Evolutionary conservation across 495 filamentous ascomycete species (phyloP).

Genomic region (Xylaria acuta): DNA sequence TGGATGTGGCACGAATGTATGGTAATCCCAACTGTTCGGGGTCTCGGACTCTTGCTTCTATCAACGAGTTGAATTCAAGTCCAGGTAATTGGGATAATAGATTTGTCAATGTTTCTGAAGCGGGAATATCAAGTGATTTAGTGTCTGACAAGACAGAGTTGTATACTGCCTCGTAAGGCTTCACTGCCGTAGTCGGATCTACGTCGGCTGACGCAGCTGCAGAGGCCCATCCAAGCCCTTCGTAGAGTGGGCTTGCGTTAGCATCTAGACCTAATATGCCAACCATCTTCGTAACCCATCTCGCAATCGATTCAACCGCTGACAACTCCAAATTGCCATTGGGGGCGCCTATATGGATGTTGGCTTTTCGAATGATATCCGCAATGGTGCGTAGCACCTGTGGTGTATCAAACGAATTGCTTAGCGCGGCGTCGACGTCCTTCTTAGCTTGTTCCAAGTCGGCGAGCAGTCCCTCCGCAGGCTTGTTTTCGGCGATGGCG

Average conservation of each 20-base stretch:
- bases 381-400: conserved; percentile 75
- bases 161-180: conserved; percentile 52
- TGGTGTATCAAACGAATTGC: conserved; percentile 90
- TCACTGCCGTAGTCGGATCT: conserved; percentile 51
- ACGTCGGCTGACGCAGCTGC: conserved; percentile 61
- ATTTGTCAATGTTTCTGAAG: conserved; percentile 43
- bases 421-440: conserved; percentile 69
- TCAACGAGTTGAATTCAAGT: conserved; percentile 50
- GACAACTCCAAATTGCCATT: conserved; percentile 56
- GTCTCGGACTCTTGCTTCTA: conserved; percentile 48
- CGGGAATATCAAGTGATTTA: conserved; percentile 35
- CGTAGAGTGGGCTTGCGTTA: conserved; percentile 60
- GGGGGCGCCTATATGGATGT: conserved; percentile 68
- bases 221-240: conserved; percentile 82
- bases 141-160: conserved; percentile 47
- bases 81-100: conserved; percentile 48
- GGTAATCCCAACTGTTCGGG: conserved; percentile 63
- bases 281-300: conserved; percentile 84
- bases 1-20: conserved; percentile 68
- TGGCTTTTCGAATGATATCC: conserved; percentile 75
- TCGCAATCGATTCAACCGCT: conserved; percentile 66
- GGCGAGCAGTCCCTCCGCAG: conserved; percentile 37
- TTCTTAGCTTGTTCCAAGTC: conserved; percentile 68
- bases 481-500: conserved; percentile 43
- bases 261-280: conserved; percentile 86